Percentiles rank a stretch among this genome's conserved stretches.
phyloP scores from a whole-genome alignment of 495 filamentous ascomycete species.

The Podospora conica region DNA sequence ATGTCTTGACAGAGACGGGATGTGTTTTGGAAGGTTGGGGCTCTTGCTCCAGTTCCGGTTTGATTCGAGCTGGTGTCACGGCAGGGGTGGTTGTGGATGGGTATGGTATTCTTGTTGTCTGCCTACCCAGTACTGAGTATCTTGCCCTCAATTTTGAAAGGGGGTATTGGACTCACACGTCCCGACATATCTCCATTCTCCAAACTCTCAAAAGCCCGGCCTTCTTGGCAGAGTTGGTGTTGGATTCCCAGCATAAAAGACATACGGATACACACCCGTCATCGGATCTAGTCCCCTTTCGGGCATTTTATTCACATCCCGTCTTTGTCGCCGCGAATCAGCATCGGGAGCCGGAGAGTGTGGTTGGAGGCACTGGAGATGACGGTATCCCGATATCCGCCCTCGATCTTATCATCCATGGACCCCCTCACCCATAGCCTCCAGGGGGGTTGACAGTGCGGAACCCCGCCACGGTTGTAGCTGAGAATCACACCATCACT shows the following conservation, averaged over 20 bases:
- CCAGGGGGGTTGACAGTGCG: neutral
- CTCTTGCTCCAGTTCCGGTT: neutral
- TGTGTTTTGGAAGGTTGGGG: neutral
- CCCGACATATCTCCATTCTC: too few relatives aligned
- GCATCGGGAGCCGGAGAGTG: neutral
- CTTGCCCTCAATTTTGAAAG: too few relatives aligned
- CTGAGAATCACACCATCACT: neutral
- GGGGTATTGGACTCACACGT: too few relatives aligned
- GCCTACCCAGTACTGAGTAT: too few relatives aligned
- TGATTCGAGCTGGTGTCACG: neutral
- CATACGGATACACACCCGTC: too few relatives aligned
- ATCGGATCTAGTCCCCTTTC: neutral
- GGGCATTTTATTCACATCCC: neutral
- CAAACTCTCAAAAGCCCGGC: neutral
- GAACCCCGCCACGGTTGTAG: neutral
- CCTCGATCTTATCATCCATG: too few relatives aligned
- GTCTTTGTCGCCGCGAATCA: neutral
- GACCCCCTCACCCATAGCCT: neutral
- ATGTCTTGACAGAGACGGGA: neutral
- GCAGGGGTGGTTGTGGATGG: too few relatives aligned
- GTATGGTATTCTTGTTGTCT: neutral
- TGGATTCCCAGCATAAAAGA: too few relatives aligned
- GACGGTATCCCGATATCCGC: neutral
- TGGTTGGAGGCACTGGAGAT: neutral
- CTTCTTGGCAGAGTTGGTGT: too few relatives aligned